These are phyloP conservation scores for Penicillium griseofulvum DNA, from an alignment of 2,329 filamentous ascomycete genomes.

Conservation along the genomic window DNA sequence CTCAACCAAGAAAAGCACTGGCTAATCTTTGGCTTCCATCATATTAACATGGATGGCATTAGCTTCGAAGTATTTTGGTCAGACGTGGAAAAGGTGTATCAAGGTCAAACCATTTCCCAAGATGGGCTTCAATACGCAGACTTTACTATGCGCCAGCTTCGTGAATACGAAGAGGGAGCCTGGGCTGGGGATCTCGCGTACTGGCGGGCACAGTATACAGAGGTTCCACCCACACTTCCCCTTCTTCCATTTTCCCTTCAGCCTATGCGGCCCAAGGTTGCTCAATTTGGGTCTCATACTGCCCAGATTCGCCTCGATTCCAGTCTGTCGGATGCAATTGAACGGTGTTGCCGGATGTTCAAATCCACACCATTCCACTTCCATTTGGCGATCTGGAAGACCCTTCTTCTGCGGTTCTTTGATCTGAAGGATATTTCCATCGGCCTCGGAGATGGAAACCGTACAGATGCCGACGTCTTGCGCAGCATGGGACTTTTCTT, in stretches of 20 bases:
- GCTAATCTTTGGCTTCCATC: constrained; percentile 48
- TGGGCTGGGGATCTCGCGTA: constrained; percentile 26
- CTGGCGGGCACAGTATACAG: constrained; percentile 15
- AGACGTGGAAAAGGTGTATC: constrained; percentile 49
- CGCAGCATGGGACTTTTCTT: constrained; percentile 48
- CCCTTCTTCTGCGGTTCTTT: constrained; percentile 36
- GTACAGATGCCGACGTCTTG: constrained; percentile 31
- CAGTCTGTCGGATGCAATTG: constrained; percentile 7
- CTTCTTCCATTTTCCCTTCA: constrained; percentile 17
- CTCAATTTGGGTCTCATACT: constrained; percentile 12
- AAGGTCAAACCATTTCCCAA: constrained; percentile 21
- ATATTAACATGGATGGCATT: constrained; percentile 53
- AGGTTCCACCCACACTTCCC: constrained; percentile 10
- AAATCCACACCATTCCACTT: constrained; percentile 48
- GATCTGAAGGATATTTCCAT: constrained; percentile 45
- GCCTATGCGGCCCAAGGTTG: constrained; percentile 5
- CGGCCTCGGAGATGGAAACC: constrained; percentile 49
- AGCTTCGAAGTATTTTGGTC: constrained; percentile 45
- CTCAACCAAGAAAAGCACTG: constrained; percentile 31
- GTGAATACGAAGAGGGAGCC: constrained; percentile 26
- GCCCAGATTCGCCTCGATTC: constrained; percentile 6
- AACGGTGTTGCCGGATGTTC: constrained; percentile 18
- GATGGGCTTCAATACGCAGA: constrained; percentile 36
- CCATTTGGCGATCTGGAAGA: constrained; percentile 44
- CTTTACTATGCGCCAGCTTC: constrained; percentile 34